Conservation (phyloP, 2,329 filamentous ascomycete genomes). For the Fusarium torulosum region DNA sequence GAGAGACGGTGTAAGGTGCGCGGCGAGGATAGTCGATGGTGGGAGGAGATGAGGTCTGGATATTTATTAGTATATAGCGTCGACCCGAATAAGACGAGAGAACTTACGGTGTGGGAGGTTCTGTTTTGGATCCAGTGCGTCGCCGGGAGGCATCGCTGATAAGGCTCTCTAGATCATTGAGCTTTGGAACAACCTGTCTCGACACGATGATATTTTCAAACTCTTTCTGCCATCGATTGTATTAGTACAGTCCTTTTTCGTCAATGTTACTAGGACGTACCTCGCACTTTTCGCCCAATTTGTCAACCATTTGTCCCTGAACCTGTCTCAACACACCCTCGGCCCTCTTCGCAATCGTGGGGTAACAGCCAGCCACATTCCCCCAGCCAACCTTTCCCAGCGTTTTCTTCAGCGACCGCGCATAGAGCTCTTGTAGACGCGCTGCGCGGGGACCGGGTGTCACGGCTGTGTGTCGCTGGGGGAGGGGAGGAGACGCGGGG, state of each 20-base stretch:
- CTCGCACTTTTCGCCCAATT: conserved; percentile 66
- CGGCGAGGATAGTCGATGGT: conserved; percentile 63
- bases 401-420: conserved; percentile 64
- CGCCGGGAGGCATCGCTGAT: conserved; percentile 62
- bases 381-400: conserved; percentile 67
- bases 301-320: conserved; percentile 69
- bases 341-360: conserved; percentile 66
- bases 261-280: conserved; percentile 48
- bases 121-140: conserved; percentile 38
- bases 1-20: conserved; percentile 67
- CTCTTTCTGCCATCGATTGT: conserved; percentile 58
- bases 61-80: conserved; percentile 3
- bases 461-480: conserved; percentile 57
- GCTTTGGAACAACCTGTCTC: conserved; percentile 65
- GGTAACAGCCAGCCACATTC: conserved; percentile 72
- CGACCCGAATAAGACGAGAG: not conserved
- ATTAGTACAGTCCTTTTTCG: conserved; percentile 17
- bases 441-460: conserved; percentile 69
- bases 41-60: conserved; percentile 68
- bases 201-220: conserved; percentile 67
- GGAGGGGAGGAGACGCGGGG: conserved; percentile 56
- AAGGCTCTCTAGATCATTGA: conserved; percentile 71
- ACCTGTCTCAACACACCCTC: conserved; percentile 66
- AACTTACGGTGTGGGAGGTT: conserved; percentile 62
- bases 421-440: conserved; percentile 67